Base-by-base conservation (phyloP, 2,329 filamentous ascomycete species). In the Colletotrichum sp. region DNA sequence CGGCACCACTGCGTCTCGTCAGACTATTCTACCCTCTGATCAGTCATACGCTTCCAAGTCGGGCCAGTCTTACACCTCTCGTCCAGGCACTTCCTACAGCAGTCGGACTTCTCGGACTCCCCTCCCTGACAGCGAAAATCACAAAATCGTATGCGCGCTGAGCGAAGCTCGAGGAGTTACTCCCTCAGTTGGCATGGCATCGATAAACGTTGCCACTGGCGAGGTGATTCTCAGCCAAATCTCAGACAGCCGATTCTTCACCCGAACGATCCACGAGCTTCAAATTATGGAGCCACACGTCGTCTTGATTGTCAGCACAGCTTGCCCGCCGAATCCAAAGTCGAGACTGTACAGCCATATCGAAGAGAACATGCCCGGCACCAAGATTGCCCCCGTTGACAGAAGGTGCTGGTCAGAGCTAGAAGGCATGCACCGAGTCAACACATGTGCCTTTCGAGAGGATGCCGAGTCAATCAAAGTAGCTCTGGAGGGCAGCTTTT, bases 211-310 rank as follows among this genome's bases (percentile, higher is more conserved):
- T 5, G 93, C 95, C 57, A 96, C 95, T 4, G 95, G 94, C 52
- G 95, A 98, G 84, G 95, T 92, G 18, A 92, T 96, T 32, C 89
- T 99, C 52, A 98, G 95, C 81, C 95, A 98, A 81, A 96, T 99
- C 78, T 96, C 94, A 81, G 96, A 99, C 83, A 98, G 94, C 72
- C 96, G 98, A 82, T 98, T 96, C 39, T 99, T 98, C 82, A 93
- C 96, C 73, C 94, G 93, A 81, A 98, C 96, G 0, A 88, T 98
- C 34, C 95, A 98, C 84, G 98, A 98, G 82, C 89, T 99, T 39
- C 91, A 92, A 69, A 92, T 98, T 28, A 94, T 95, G 79, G 91
- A 94, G 28, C 96, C 96, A 0, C 94, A 93, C 3, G 92, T 94
- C 78, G 94, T 98, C 66, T 86, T 99, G 2, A 93, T 98, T 79